Base-by-base conservation (phyloP, 768 basidiomycete species). In the Boletus edulis region DNA sequence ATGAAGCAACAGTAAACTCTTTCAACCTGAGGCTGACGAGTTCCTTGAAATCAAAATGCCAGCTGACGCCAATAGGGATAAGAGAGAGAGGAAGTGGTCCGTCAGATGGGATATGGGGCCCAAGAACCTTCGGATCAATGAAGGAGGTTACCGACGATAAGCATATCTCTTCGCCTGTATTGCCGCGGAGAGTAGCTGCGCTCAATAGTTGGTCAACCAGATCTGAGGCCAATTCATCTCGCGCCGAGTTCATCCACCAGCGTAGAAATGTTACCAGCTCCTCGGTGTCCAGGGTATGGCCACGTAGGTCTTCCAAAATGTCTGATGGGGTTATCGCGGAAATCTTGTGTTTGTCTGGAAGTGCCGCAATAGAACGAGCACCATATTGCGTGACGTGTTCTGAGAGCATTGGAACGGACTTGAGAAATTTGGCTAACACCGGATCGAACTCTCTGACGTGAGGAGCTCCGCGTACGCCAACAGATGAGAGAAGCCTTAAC, bases 211-310 rank as follows among this genome's bases (percentile, higher is more conserved):
- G 78, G 51, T 89, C 79, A 9, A 71, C 52, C 24, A 78, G 66
- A 88, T 79, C 66, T 13, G 14, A 22, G n/a, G n/a, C 2, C 8
- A 15, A 4, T 4, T n/a, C 14, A 8, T 42, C 17, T 31, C n/a
- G 3, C 20, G 18, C 13, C 5, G 24, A 17, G 70, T 60, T 63
- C 42, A 79, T 73, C 89, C 92, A 92, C 95, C 35, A 37, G 15
- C 81, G 81, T 61, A 97, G 72, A 67, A 89, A 92, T 3, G 83
- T 84, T 15, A 86, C 69, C 72, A 89, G 85, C 67, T 97, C 91
- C 13, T 74, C 69, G 59, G 87, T 81, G 6, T 72, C 65, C 37
- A 98, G 75, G 3, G 94, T 85, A 14, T 87, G 75, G 1, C 76
- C 67, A 10, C 79, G 78, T 15, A 98, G 76, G 64, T 94, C 90